phyloP scores from a whole-genome alignment of 108 stramenopile species.

The Cyclotella cryptica region DNA sequence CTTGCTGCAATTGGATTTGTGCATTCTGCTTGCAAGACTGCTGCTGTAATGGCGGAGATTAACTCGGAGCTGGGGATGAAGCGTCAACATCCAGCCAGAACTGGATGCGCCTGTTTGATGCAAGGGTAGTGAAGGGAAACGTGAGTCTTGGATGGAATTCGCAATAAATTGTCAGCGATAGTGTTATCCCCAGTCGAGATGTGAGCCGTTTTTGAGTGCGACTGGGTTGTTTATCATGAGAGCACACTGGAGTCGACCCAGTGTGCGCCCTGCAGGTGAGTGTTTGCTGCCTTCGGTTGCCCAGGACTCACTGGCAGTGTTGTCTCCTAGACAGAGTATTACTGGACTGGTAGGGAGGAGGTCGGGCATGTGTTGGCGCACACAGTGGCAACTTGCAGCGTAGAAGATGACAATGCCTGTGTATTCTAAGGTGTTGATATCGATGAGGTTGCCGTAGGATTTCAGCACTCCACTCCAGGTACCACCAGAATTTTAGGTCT shows the following conservation, averaged over 20 bases:
- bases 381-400: neutral
- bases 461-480: no score
- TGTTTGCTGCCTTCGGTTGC: slow-evolving; percentile 17
- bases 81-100: neutral
- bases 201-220: slow-evolving; percentile 1
- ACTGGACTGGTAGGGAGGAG: neutral
- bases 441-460: slow-evolving; percentile 2
- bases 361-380: neutral
- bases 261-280: neutral
- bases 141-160: neutral
- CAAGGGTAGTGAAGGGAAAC: neutral
- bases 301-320: neutral
- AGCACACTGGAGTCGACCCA: no score
- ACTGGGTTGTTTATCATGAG: slow-evolving; percentile 21
- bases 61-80: no score
- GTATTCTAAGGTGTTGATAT: slow-evolving; percentile 21
- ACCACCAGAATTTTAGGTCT: no score
- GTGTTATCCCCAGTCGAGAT: slow-evolving; percentile 1
- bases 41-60: no score
- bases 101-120: neutral
- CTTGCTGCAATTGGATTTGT: no score
- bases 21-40: no score
- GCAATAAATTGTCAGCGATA: slow-evolving; percentile 23
- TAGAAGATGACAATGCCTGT: slow-evolving; percentile 18
- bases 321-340: slow-evolving; percentile 4